Evolutionary conservation across 768 basidiomycete species (phyloP).

Genomic region (Lactifluus subvellereus): DNA sequence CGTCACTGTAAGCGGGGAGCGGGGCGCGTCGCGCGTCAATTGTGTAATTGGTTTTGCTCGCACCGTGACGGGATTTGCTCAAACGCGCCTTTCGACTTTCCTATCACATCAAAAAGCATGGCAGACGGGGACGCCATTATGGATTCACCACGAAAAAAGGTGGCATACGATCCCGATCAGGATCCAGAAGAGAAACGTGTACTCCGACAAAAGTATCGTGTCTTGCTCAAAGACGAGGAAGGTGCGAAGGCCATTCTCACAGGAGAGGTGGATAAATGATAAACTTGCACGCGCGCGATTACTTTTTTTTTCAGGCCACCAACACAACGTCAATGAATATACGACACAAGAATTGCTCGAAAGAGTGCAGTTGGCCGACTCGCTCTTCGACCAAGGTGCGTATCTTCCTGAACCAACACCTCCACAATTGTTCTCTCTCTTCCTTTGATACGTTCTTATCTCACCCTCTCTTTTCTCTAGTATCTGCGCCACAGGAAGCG

Average conservation of each 20-base stretch:
- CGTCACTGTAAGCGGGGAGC: not conserved
- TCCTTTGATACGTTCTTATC: not conserved
- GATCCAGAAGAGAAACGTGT: constrained; percentile 73
- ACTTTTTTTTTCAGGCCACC: constrained; percentile 29
- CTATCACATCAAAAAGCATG: constrained; percentile 1
- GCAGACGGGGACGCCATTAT: constrained; percentile 16
- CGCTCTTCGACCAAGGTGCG: constrained; percentile 58
- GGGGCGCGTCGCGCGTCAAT: constrained; percentile 1
- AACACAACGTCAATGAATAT: constrained; percentile 50
- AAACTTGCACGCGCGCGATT: not conserved
- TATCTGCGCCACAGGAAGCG: constrained; percentile 56
- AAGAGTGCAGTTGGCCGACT: constrained; percentile 53
- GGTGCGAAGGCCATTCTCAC: not conserved
- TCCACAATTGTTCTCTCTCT: not conserved
- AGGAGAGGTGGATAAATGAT: not conserved
- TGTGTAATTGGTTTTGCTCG: not conserved
- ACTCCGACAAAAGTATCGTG: constrained; percentile 68
- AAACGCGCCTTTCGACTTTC: not conserved
- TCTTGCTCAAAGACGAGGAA: constrained; percentile 42
- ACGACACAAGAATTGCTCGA: constrained; percentile 50
- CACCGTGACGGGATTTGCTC: not conserved
- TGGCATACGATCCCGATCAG: constrained; percentile 78
- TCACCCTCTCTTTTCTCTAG: not conserved
- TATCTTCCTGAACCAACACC: not conserved
- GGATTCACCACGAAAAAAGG: constrained; percentile 25